Base-by-base conservation (phyloP, 1,284 basidiomycete genomes). In the Pyrrhoderma noxium region DNA sequence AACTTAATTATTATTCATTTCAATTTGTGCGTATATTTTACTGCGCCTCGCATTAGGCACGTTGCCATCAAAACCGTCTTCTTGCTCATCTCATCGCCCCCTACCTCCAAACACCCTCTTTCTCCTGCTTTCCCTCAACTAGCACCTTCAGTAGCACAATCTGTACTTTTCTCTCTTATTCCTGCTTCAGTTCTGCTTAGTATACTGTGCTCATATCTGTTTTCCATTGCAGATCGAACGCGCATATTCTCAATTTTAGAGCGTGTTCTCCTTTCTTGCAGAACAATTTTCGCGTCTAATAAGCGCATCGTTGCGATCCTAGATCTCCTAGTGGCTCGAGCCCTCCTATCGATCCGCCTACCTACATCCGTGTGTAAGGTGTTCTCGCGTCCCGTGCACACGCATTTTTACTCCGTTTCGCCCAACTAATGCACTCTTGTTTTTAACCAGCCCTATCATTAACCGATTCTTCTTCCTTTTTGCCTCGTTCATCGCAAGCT, bases 21-120 rank as follows among this genome's bases (percentile, higher is more conserved):
- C 27, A 31, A 31, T 31, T 31, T 31, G 27, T 31, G 27, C 27
- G 39, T 18, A 40, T 18, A 40, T 40, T 18, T 18, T 40, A 40
- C n/a, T 40, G 21, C n/a, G 72, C 71, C 72, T 68, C 66, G 64
- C 71, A 64, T 65, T 69, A 76, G 79, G 76, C 82, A 85, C 83
- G 82, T 85, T 85, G 80, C 73, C 65, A 76, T 79, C 73, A 77
- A 31, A 31, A 31, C 27, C 7, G 27, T 11, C 27, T 31, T 31
- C 27, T 80, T 75, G 75, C 70, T 70, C 67, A 70, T 69, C 71
- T 63, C 64, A 64, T 61, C 66, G 65, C 65, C 62, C 56, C 61
- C 70, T 73, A 70, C 76, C 76, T 76, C 70, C 74, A 64, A 41
- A 42, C 31, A 2, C 49, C 27, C 14, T 40, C 51, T 71, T 70